Conservation (phyloP, 371 early-diverging fungal species). For the Mortierella sp. region DNA sequence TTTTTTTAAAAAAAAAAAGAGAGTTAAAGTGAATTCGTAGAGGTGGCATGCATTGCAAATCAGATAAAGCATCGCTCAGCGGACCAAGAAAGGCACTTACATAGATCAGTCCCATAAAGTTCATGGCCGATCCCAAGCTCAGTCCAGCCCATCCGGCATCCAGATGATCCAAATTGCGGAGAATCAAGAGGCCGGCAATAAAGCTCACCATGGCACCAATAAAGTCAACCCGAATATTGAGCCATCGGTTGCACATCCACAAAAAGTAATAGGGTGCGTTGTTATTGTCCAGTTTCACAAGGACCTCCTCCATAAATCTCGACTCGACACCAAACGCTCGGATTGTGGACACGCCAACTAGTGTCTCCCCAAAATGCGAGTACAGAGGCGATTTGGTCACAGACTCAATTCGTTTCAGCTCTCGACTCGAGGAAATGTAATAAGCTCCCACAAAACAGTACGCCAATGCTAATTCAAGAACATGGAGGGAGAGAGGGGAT, state of each 20-base stretch:
- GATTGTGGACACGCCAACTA: constrained; percentile 76
- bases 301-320: constrained; percentile 65
- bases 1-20: neutral
- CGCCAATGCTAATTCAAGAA: constrained; percentile 28
- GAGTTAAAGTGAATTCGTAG: neutral
- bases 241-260: constrained; percentile 89
- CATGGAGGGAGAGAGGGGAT: too few species aligned
- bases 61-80: neutral
- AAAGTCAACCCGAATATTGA: constrained; percentile 75
- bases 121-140: constrained; percentile 76
- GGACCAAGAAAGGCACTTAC: constrained; percentile 22
- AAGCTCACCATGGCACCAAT: constrained; percentile 74
- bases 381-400: constrained; percentile 81
- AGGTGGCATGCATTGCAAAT: neutral
- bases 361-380: constrained; percentile 80
- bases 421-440: constrained; percentile 78
- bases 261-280: constrained; percentile 75
- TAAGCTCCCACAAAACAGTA: constrained; percentile 64
- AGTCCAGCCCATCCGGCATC: constrained; percentile 82
- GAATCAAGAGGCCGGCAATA: constrained; percentile 62
- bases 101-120: constrained; percentile 69
- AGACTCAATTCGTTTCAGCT: constrained; percentile 84
- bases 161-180: constrained; percentile 54
- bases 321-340: constrained; percentile 79
- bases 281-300: constrained; percentile 66